These are phyloP conservation scores for Metschnikowia reukaufii DNA, from an alignment of 805 yeast species.

Conservation along the genomic window DNA sequence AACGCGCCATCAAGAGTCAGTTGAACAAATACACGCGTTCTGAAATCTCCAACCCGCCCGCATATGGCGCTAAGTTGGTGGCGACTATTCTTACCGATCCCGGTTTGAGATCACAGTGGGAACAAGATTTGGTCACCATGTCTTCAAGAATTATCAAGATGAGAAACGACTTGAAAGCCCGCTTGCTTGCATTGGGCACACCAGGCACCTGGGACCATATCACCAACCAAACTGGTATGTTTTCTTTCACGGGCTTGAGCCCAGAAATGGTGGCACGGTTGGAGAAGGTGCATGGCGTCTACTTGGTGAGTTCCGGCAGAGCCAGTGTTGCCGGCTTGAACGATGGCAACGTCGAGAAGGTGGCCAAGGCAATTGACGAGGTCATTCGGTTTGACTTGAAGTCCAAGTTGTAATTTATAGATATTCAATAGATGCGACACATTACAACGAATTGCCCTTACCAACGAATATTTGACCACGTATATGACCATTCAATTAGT, in stretches of 20 bases:
- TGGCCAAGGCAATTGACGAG: slow-evolving; percentile 79
- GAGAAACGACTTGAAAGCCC: slow-evolving; percentile 67
- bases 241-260: slow-evolving; percentile 86
- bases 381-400: slow-evolving; percentile 49
- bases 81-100: slow-evolving; percentile 67
- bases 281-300: slow-evolving; percentile 77
- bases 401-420: slow-evolving; percentile 16
- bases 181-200: slow-evolving; percentile 60
- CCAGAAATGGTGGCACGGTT: slow-evolving; percentile 74
- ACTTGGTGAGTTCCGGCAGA: slow-evolving; percentile 80
- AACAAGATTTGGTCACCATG: slow-evolving; percentile 80
- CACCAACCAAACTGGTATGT: slow-evolving; percentile 91
- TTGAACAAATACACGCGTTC: slow-evolving; percentile 73
- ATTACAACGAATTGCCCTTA: no score
- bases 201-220: slow-evolving; percentile 95
- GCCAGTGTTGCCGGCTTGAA: slow-evolving; percentile 94
- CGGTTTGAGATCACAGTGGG: slow-evolving; percentile 77
- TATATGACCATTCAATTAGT: not conserved
- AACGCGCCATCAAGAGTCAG: slow-evolving; percentile 58
- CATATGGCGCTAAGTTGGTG: slow-evolving; percentile 92
- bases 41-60: slow-evolving; percentile 91
- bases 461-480: no score
- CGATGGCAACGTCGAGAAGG: slow-evolving; percentile 69
- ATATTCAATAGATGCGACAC: not conserved
- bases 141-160: slow-evolving; percentile 75